Percentiles rank a stretch among this genome's conserved stretches.
Conservation (phyloP, 2,329 filamentous ascomycete species). For the Seiridium cupressi region DNA sequence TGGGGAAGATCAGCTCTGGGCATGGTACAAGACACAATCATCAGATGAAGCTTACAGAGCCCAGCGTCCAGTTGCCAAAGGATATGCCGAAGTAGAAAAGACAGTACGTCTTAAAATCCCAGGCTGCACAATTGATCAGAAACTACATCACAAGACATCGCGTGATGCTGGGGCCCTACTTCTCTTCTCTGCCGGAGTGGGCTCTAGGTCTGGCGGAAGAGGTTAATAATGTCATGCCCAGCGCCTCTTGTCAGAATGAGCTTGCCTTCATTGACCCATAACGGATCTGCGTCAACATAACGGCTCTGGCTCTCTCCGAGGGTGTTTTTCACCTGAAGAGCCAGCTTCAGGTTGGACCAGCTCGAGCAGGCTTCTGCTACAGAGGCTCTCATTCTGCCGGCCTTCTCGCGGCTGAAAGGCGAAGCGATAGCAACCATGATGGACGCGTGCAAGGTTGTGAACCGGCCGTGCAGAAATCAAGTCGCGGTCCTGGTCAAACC, state of each 20-base stretch:
- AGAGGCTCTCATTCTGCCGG: neutral
- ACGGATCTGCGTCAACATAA: slow-evolving; percentile 3
- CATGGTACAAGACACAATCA: neutral
- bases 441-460: neutral
- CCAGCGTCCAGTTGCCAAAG: slow-evolving; percentile 6
- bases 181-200: slow-evolving; percentile 5
- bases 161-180: neutral
- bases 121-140: neutral
- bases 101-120: slow-evolving; percentile 8
- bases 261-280: slow-evolving; percentile 6
- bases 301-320: neutral
- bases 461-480: neutral
- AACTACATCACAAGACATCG: neutral
- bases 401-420: neutral
- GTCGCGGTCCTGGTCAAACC: too few species aligned
- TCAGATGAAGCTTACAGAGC: slow-evolving; percentile 1
- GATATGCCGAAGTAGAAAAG: slow-evolving; percentile 7
- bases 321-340: slow-evolving; percentile 6
- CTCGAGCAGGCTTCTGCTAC: neutral
- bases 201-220: slow-evolving; percentile 2
- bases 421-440: neutral
- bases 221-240: neutral
- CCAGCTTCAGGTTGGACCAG: slow-evolving; percentile 5
- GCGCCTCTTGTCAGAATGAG: neutral
- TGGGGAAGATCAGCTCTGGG: neutral